Base-by-base conservation (phyloP, 1,139 yeast genomes). In the Zygoascus meyerae region DNA sequence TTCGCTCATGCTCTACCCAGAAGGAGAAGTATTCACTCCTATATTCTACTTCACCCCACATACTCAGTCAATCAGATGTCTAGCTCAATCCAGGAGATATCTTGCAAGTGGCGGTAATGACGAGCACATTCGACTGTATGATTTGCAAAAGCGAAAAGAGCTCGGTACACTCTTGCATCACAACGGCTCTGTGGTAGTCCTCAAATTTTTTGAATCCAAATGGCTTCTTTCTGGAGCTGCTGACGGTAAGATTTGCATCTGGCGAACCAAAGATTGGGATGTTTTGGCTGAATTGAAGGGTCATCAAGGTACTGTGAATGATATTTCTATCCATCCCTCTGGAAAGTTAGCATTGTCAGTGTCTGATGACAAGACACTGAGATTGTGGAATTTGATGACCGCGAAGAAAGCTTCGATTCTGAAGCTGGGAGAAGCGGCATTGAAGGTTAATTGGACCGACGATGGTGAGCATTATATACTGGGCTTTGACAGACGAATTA, bases 261-360 rank as follows among this genome's bases (percentile, higher is more conserved):
- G 98, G 98, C 76, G 98, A 66, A 84, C 94, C 5, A 87, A 86
- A 63, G 98, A 94, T 66, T 92, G 99, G 99, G 97, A 92, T 62
- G 75, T 81, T 42, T 81, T 87, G 63, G 95, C 94, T 2, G 81
- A 83, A 21, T 71, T 94, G 63, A 89, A 89, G 67, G 97, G 96
- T 4, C 97, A 89, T 64, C 73, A 73, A 26, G 66, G 65, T 3
- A 61, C 62, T 17, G 77, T 94, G 36, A 84, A 83, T 57, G 97
- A 87, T 64, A 61, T 92, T 43, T 84, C 90, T 32, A 84, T 92
- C 42, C 99, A 92, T 64, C 95, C 95, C 12, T 73, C 89, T n/a
- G 96, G 95, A 14, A 77, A 89, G 66, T 81, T 92, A 46, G 97
- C 96, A 7, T 78, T 94, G 31, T 83, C 95, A 49, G 95, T 87